These are phyloP conservation scores for Halophytophthora batemanensis DNA, from an alignment of 352 stramenopile genomes.

Conservation along the genomic window DNA sequence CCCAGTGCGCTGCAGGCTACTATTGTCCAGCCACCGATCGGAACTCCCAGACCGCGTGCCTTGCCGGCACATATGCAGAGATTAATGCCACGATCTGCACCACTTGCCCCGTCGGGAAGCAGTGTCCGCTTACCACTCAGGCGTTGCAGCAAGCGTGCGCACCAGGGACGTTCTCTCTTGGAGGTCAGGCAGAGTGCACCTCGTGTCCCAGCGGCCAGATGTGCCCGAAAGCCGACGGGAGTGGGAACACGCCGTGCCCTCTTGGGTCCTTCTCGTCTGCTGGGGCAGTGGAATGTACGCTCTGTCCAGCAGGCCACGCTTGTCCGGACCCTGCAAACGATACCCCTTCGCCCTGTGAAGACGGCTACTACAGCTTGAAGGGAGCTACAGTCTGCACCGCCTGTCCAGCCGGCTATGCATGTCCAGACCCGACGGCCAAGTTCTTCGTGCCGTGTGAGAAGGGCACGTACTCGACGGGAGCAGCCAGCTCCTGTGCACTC, in stretches of 20 bases:
- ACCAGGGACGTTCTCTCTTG: slow-evolving; percentile 60
- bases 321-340: slow-evolving; percentile 41
- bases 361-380: slow-evolving; percentile 59
- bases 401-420: slow-evolving; percentile 75
- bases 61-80: slow-evolving; percentile 45
- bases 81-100: slow-evolving; percentile 42
- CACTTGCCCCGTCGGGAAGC: slow-evolving; percentile 49
- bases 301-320: slow-evolving; percentile 55
- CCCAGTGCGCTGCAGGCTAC: slow-evolving; percentile 48
- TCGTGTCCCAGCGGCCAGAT: slow-evolving; percentile 44
- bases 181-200: slow-evolving; percentile 45
- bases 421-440: slow-evolving; percentile 52
- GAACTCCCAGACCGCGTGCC: slow-evolving; percentile 44
- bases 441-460: slow-evolving; percentile 42
- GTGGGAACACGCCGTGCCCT: slow-evolving; percentile 39
- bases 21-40: slow-evolving; percentile 52
- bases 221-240: slow-evolving; percentile 49
- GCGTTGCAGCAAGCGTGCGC: slow-evolving; percentile 38
- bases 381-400: slow-evolving; percentile 48
- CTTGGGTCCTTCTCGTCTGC: slow-evolving; percentile 39
- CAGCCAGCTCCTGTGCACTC: slow-evolving; percentile 46
- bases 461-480: slow-evolving; percentile 57
- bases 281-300: slow-evolving; percentile 47
- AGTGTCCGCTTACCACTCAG: slow-evolving; percentile 48
- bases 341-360: slow-evolving; percentile 31